Conservation (phyloP, 345 rosid species). For the Isatis tinctoria region DNA sequence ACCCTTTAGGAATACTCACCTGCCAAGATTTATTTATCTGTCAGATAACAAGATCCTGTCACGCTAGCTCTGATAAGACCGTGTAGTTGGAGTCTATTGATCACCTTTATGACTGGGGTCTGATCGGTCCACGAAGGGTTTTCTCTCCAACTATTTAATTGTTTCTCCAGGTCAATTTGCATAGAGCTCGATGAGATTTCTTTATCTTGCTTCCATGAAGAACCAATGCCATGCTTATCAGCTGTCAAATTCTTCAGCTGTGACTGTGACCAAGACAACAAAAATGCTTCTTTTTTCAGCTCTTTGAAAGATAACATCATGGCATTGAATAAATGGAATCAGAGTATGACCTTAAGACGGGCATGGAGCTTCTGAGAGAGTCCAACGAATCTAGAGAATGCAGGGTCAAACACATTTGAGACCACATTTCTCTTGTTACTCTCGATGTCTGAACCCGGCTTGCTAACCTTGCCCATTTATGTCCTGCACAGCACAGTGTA, state of each 20-base stretch:
- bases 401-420: conserved; percentile 50
- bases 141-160: conserved; percentile 71
- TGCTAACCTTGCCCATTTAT: conserved; percentile 38
- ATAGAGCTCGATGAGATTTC: conserved; percentile 31
- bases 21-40: conserved; percentile 42
- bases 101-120: conserved; percentile 61
- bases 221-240: conserved; percentile 34
- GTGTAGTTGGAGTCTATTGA: neutral
- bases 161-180: conserved; percentile 54
- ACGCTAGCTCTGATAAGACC: neutral
- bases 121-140: conserved; percentile 67
- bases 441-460: conserved; percentile 21
- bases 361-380: conserved; percentile 53
- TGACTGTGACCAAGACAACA: conserved; percentile 37
- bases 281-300: neutral
- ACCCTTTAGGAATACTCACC: conserved; percentile 88
- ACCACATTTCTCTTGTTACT: conserved; percentile 31
- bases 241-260: conserved; percentile 47
- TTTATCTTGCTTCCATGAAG: conserved; percentile 38
- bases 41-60: conserved; percentile 11
- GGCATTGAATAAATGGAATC: neutral
- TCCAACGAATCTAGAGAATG: conserved; percentile 43
- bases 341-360: conserved; percentile 44
- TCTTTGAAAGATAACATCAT: neutral
- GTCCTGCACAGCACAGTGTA: neutral